A percentile compares a stretch with the other conserved stretches of the same genome.
Conservation (phyloP, 1,284 basidiomycete species). For the Quambalaria eucalypti region DNA sequence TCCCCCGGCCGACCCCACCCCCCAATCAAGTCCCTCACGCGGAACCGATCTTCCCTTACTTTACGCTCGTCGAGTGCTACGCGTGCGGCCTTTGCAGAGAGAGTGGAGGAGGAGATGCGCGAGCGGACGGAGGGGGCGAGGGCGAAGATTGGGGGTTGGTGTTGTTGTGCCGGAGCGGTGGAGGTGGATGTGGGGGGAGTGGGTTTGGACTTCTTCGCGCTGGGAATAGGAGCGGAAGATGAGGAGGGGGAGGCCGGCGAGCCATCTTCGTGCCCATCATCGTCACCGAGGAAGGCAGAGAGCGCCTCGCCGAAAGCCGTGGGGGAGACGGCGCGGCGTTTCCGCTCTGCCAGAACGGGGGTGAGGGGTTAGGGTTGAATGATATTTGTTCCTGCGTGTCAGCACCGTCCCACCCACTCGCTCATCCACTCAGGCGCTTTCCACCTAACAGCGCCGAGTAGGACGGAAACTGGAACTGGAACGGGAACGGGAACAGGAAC, state of each 20-base stretch:
- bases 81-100: conserved; percentile 38
- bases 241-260: neutral
- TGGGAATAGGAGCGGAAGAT: neutral
- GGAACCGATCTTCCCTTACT: conserved; percentile 33
- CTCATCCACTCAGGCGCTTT: neutral
- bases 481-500: no score
- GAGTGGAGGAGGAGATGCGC: conserved; percentile 24
- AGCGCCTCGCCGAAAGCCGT: conserved; percentile 37
- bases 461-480: neutral
- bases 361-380: neutral
- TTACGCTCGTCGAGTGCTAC: conserved; percentile 34
- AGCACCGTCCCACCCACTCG: neutral
- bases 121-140: conserved; percentile 38
- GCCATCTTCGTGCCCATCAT: conserved; percentile 10
- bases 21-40: conserved; percentile 42
- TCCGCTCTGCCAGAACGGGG: conserved; percentile 17
- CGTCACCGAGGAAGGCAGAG: conserved; percentile 29
- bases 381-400: neutral
- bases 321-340: conserved; percentile 38
- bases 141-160: conserved; percentile 29
- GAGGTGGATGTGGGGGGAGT: neutral
- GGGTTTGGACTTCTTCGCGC: neutral
- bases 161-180: neutral
- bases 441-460: neutral
- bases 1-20: conserved; percentile 43